Evolutionary conservation across 805 yeast species (phyloP), one percentile per base, ranked within the genome.

Genomic region (Sugiyamaella lignohabitans): DNA sequence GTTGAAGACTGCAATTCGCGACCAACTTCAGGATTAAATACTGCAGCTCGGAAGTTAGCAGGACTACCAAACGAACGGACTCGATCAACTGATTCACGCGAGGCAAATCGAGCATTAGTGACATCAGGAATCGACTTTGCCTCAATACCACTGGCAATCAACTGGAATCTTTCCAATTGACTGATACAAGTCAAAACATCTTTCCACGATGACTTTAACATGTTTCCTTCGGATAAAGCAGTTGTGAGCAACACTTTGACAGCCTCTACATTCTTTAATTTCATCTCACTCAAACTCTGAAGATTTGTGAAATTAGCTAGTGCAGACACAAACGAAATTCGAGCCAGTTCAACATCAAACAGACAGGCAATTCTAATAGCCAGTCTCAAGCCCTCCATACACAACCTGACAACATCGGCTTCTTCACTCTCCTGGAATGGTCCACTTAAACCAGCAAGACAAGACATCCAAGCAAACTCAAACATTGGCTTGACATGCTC

Each of bases 401-500:
- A 82, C 20, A 63, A 50, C n/a, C 57, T 55, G 5, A 75, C 66
- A 42, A 71, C 75, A 3, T 85, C 76, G 8, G 84, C 75, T 46
- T 82, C 87, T 18, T 73, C 75, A 52, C 83, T 81, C 46, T 87
- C 96, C 60, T 84, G 87, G 70, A 89, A 88, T 4, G 96, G 95
- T 2, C 94, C 91, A 0, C 97, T 88, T 42, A 93, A 72, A 0
- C 95, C 97, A 4, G 98, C 98, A 54, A 93, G 72, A 41, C 93
- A 78, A 0, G 97, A 87, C 96, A 94, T 89, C 99, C 99, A 93
- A 38, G 85, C 69, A 16, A 87, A 87, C 58, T 91, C 96, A 67
- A 93, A 91, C 60, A 94, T 86, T 1, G 97, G 89, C 61, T 78
- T 83, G 14, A 91, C 95, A 61, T 91, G 96, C 56, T 87, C 94